These are phyloP conservation scores for Grosmannia serpens DNA, from an alignment of 2,329 filamentous ascomycete genomes.

Conservation along the genomic window DNA sequence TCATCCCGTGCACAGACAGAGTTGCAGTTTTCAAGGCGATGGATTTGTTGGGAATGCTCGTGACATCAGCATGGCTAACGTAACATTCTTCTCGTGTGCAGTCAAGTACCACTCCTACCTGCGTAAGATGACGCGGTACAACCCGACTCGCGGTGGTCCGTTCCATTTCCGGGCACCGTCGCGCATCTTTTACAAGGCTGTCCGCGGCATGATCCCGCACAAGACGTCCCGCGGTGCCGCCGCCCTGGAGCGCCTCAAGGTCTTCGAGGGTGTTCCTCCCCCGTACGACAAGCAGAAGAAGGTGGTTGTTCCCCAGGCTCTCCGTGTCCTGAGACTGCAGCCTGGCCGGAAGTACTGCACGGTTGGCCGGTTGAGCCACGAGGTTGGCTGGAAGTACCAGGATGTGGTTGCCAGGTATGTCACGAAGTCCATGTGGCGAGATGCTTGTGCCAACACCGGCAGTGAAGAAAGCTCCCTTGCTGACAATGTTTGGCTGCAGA, in stretches of 20 bases:
- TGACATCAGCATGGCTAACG: neutral
- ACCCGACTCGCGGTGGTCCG: constrained; percentile 97
- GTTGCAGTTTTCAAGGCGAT: neutral
- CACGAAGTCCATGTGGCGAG: neutral
- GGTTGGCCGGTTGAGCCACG: constrained; percentile 92
- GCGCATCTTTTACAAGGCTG: constrained; percentile 99
- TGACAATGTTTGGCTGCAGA: constrained; percentile 35
- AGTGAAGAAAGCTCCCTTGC: neutral
- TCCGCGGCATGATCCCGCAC: constrained; percentile 99
- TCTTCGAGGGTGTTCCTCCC: constrained; percentile 97
- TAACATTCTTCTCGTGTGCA: constrained; percentile 32
- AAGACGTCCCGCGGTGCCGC: constrained; percentile 97
- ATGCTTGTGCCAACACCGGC: neutral
- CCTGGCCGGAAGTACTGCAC: constrained; percentile 99
- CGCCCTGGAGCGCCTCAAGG: constrained; percentile 96
- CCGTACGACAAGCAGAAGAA: constrained; percentile 99
- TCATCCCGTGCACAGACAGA: neutral
- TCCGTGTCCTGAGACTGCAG: constrained; percentile 92
- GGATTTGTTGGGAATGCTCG: neutral
- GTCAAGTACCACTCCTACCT: constrained; percentile 99
- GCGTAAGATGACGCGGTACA: constrained; percentile 99
- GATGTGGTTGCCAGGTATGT: constrained; percentile 95
- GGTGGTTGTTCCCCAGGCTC: constrained; percentile 96
- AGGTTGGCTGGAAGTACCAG: constrained; percentile 99
- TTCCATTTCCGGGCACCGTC: constrained; percentile 99